phyloP scores from a whole-genome alignment of 208 protist genomes.

The Trichomonas gallinae region DNA sequence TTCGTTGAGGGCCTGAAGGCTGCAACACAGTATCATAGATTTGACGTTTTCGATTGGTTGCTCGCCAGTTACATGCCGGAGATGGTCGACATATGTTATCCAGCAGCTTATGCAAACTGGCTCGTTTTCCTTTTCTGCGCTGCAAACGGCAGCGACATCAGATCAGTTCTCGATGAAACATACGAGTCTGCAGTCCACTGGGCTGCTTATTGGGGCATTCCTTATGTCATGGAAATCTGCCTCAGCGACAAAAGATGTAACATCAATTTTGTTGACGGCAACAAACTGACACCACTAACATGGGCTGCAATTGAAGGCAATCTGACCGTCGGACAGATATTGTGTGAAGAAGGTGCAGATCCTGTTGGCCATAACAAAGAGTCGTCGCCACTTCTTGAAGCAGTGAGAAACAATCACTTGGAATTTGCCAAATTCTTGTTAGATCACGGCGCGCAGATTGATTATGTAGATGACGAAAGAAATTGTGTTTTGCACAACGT shows the following conservation, averaged over 20 bases:
- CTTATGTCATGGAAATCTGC: background rate
- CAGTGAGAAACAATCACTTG: background rate
- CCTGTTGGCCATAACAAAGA: background rate
- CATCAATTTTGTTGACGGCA: background rate
- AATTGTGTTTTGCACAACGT: background rate
- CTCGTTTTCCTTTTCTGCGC: background rate
- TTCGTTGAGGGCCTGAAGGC: background rate
- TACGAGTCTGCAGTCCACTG: background rate
- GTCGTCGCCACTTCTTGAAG: background rate
- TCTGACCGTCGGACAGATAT: background rate
- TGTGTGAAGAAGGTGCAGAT: background rate
- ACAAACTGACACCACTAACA: background rate
- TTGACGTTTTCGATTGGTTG: background rate
- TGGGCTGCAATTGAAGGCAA: background rate
- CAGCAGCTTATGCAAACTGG: background rate
- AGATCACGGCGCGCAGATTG: background rate
- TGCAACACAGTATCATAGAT: background rate
- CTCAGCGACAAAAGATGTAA: background rate
- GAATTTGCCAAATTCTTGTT: background rate
- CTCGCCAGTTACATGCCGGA: background rate
- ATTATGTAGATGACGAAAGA: background rate
- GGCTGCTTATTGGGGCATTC: background rate
- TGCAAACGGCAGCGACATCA: background rate
- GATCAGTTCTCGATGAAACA: background rate
- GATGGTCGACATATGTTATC: background rate